Percentiles rank a stretch among this genome's conserved stretches.
These are phyloP conservation scores for Aquanectria penicillioides DNA, from an alignment of 2,329 filamentous ascomycete genomes.

Conservation along the genomic window DNA sequence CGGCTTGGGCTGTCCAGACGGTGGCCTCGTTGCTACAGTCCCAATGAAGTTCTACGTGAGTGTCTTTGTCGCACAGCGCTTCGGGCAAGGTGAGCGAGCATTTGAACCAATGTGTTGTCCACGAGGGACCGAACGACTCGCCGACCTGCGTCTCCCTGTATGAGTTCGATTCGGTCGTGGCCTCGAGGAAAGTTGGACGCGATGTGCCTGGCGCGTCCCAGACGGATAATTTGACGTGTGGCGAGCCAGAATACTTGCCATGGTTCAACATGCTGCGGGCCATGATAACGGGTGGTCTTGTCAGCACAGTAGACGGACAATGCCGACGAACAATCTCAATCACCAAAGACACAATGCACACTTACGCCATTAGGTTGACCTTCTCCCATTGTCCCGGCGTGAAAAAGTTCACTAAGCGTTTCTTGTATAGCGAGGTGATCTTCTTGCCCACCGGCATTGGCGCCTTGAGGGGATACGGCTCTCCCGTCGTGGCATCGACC, in stretches of 20 bases:
- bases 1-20: constrained; percentile 90
- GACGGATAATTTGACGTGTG: neutral
- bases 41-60: constrained; percentile 85
- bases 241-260: neutral
- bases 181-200: neutral
- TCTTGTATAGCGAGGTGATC: constrained; percentile 26
- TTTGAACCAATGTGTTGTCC: neutral
- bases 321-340: neutral
- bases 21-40: constrained; percentile 92
- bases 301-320: neutral
- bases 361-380: constrained; percentile 31
- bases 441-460: constrained; percentile 13
- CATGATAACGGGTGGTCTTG: neutral
- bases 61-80: neutral
- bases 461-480: constrained; percentile 10
- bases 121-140: neutral
- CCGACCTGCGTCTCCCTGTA: neutral
- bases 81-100: neutral
- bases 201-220: neutral
- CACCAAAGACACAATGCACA: neutral
- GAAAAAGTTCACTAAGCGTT: constrained; percentile 32
- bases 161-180: constrained; percentile 18
- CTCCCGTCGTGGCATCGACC: neutral
- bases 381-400: constrained; percentile 36
- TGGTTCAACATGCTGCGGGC: constrained; percentile 26